Base-by-base conservation (phyloP, 257 asterid species). In the Capsicum pubescens region DNA sequence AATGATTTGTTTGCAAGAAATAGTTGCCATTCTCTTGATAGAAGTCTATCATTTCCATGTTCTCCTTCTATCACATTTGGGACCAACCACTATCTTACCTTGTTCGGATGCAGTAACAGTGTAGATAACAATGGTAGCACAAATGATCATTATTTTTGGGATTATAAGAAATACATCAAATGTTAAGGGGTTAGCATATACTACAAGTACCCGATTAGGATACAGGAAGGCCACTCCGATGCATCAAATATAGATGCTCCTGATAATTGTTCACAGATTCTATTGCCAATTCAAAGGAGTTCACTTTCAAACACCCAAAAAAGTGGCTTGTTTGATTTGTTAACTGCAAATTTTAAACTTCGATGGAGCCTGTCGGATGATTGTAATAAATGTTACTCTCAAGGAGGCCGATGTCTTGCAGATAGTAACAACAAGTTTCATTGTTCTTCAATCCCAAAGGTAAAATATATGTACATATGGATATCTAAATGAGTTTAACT, bases 331-430 rank as follows among this genome's bases (percentile, higher is more conserved):
- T 71, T 60, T 60, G 58, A 71, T 39, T 6, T 7, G 15, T 42
- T 71, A 15, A 71, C 79, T 7, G 21, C 79, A 12, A 21, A 44
- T n/a, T 71, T 71, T 44, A 39, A 6, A 46, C 9, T 71, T 1
- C 50, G 14, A 8, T 71, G 57, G 79, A 15, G 13, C 55, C 55
- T 71, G 58, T 15, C 80, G 17, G 36, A 9, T 17, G 58, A 44
- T 44, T 71, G 80, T 44, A 15, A 7, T 21, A 71, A 71, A 7
- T 71, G 80, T 71, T 71, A 35, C 36, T 0, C 8, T 16, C 32
- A 10, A 71, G 58, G 80, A 71, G 79, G 79, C 2, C 79, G 35
- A 44, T 71, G 79, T 71, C 26, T 16, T 19, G 8, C 79, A 7
- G 12, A n/a, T 11, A 19, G 17, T 5, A 72, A 72, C 80, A 72